A percentile compares a stretch with the other conserved stretches of the same genome.
These are phyloP conservation scores for Tagetes patula DNA, from an alignment of 129 eudicot genomes.

Conservation along the genomic window DNA sequence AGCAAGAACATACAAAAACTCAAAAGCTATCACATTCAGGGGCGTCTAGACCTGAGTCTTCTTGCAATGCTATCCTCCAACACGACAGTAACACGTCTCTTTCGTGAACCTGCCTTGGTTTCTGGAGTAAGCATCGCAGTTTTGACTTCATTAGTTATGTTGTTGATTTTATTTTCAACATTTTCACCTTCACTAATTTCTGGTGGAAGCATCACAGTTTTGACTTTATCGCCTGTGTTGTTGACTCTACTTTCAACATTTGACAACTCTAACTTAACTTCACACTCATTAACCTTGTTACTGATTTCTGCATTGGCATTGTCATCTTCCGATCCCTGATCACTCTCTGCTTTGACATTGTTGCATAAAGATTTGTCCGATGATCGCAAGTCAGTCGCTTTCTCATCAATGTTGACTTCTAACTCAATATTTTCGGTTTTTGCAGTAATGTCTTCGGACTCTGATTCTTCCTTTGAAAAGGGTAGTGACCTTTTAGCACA, in stretches of 20 bases:
- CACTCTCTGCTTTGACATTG: conserved; percentile 10
- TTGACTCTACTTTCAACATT: conserved; percentile 26
- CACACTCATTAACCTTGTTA: conserved; percentile 14
- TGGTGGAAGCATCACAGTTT: neutral
- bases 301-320: neutral
- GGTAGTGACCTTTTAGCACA: conserved; percentile 58
- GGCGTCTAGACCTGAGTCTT: conserved; percentile 44
- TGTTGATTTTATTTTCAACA: conserved; percentile 23
- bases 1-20: neutral
- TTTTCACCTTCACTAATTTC: neutral
- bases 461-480: conserved; percentile 18
- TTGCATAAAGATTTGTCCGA: neutral
- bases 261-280: conserved; percentile 21
- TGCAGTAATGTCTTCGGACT: conserved; percentile 18
- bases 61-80: conserved; percentile 51
- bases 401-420: conserved; percentile 5
- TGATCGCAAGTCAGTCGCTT: conserved; percentile 12
- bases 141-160: conserved; percentile 19
- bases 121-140: conserved; percentile 13
- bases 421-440: conserved; percentile 2
- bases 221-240: conserved; percentile 17
- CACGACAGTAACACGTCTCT: conserved; percentile 20
- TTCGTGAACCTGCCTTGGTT: conserved; percentile 34
- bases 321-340: neutral
- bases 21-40: conserved; percentile 1